Evolutionary conservation across 306 rosid species (phyloP).

Genomic region (Herpetospermum pedunculosum): DNA sequence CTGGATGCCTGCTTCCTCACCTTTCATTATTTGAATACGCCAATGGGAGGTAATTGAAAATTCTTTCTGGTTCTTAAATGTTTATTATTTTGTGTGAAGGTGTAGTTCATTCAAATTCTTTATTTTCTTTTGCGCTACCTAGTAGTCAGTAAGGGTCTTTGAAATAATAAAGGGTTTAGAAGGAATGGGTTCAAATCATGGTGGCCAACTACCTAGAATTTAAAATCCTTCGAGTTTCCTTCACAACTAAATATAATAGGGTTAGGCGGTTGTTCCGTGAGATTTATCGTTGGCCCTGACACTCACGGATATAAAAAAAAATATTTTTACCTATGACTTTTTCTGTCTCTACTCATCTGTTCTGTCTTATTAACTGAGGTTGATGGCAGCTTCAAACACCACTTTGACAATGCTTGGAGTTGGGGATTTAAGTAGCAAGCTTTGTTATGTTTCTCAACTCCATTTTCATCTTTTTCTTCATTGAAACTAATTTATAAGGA

Average conservation of each 20-base stretch:
- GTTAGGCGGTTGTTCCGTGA: too few species aligned
- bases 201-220: too few species aligned
- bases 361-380: conserved; percentile 1
- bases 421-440: not conserved
- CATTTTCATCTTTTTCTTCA: not conserved
- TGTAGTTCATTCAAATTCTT: not conserved
- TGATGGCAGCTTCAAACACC: not conserved
- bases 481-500: not conserved
- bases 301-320: too few species aligned
- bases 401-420: not conserved
- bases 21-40: conserved; percentile 53
- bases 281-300: too few species aligned
- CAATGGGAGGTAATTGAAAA: conserved; percentile 42
- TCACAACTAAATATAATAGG: too few species aligned
- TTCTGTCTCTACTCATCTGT: not conserved
- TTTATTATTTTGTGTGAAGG: not conserved
- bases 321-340: not conserved
- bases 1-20: conserved; percentile 87
- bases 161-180: too few species aligned
- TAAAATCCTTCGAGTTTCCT: too few species aligned
- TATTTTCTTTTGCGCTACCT: not conserved
- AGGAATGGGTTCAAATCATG: too few species aligned
- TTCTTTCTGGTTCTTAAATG: not conserved
- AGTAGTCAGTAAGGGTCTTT: too few species aligned
- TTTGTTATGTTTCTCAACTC: not conserved